Evolutionary conservation across 108 stramenopile species (phyloP).

Genomic region (Cyclotella kingstonii): DNA sequence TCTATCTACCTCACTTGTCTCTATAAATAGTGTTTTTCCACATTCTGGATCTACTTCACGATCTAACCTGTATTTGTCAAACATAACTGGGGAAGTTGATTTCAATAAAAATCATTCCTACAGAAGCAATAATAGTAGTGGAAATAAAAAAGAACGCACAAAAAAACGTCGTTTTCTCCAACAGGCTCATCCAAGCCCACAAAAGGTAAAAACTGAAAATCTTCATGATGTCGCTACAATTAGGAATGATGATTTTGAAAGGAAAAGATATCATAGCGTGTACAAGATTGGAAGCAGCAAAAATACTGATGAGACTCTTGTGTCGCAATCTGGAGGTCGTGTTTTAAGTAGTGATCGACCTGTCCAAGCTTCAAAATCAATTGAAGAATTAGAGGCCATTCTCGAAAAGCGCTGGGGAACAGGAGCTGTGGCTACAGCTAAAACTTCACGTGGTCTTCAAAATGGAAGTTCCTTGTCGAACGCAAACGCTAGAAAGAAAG

Average conservation of each 20-base stretch:
- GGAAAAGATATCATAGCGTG: conserved; percentile 8
- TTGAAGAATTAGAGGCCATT: conserved; percentile 73
- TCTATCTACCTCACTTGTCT: too few species aligned
- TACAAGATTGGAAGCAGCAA: neutral
- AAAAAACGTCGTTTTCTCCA: conserved; percentile 38
- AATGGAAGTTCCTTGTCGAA: conserved; percentile 16
- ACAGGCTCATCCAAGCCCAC: conserved; percentile 24
- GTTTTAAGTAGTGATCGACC: conserved; percentile 11
- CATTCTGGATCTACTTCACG: too few species aligned
- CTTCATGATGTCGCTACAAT: neutral
- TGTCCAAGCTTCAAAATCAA: conserved; percentile 52
- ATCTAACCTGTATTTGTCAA: too few species aligned
- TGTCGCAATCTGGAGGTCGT: neutral
- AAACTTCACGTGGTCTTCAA: conserved; percentile 17
- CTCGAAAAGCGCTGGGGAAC: conserved; percentile 71
- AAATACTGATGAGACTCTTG: neutral
- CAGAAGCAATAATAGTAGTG: too few species aligned
- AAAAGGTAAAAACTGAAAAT: conserved; percentile 11
- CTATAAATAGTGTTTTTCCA: too few species aligned
- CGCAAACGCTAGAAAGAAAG: too few species aligned
- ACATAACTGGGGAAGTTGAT: too few species aligned
- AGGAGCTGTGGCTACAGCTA: conserved; percentile 6
- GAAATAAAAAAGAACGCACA: too few species aligned
- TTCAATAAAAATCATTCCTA: too few species aligned
- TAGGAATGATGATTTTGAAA: neutral